Conservation (phyloP, 2,329 filamentous ascomycete species). For the Incumbomyces delicatus region DNA sequence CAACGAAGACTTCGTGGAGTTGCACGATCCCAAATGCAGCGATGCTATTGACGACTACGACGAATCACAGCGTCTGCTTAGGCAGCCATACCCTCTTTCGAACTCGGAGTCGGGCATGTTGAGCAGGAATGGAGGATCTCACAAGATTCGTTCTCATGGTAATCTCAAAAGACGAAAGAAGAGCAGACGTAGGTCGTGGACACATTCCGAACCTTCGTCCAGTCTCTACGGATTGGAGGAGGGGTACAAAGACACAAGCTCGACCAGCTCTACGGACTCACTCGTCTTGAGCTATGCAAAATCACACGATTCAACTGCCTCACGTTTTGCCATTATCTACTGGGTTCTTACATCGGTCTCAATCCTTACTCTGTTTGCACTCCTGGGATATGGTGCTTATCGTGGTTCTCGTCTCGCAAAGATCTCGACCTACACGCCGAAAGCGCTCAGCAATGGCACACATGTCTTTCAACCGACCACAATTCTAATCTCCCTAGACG, state of each 20-base stretch:
- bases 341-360: slow-evolving; percentile 22
- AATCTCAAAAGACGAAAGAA: neutral
- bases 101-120: neutral
- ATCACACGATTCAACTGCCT: slow-evolving; percentile 24
- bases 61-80: neutral
- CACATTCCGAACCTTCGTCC: neutral
- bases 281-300: slow-evolving; percentile 41
- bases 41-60: neutral
- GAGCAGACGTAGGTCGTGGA: neutral
- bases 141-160: neutral
- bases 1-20: neutral
- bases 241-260: slow-evolving; percentile 55
- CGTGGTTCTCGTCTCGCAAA: slow-evolving; percentile 36
- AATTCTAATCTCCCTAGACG: slow-evolving; percentile 86
- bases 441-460: slow-evolving; percentile 63
- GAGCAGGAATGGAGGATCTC: neutral
- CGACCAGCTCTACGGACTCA: slow-evolving; percentile 49
- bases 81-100: neutral
- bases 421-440: slow-evolving; percentile 14
- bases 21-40: neutral
- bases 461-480: slow-evolving; percentile 85
- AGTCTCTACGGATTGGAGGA: slow-evolving; percentile 79
- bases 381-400: slow-evolving; percentile 48
- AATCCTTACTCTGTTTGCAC: slow-evolving; percentile 44
- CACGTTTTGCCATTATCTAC: slow-evolving; percentile 15